Evolutionary conservation across 257 asterid species (phyloP), one percentile per base, ranked within the genome.

Genomic region (Penstemon newberryi): DNA sequence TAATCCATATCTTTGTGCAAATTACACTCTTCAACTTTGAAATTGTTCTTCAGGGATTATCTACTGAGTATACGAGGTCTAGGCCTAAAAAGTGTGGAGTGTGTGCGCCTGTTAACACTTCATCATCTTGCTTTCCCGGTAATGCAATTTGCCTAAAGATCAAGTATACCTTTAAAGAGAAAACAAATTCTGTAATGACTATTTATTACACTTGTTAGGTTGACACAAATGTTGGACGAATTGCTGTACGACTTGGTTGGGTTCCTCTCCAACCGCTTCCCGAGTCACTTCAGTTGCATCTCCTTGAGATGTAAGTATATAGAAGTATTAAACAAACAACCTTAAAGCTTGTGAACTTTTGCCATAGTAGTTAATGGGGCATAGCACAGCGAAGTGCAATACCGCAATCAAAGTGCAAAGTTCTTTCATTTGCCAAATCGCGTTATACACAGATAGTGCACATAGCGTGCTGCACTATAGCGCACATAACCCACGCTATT

Each of bases 181-280:
- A 52, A 33, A 63, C 10, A 59, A 66, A 60, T 57, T 39, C 66
- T 60, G 64, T 41, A 51, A 80, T 76, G 52, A 79, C 57, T 56
- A 60, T 68, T 82, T 47, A 25, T 25, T 1, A 25, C 54, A 7
- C 73, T 54, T 75, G 54, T 77, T 72, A 93, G 99, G 99, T 93
- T 77, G 99, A 93, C 79, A 93, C 97, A 6, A 93, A 93, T 78
- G 99, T 93, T 60, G 99, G 96, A 37, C 88, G 99, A 56, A 93
- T 93, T 69, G 97, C 95, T 50, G 97, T 90, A 73, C 86, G 99
- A 66, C 91, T 93, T 49, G 99, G 99, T 58, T 93, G 99, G 99
- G 99, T 93, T 70, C 99, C 99, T 77, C 92, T 93, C 43, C 99
- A 82, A 73, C 97, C 96, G 55, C 96, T 93, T 59, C 99, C 99